phyloP scores from a whole-genome alignment of 148 eudicot species.

The Dianthus caryophyllus region DNA sequence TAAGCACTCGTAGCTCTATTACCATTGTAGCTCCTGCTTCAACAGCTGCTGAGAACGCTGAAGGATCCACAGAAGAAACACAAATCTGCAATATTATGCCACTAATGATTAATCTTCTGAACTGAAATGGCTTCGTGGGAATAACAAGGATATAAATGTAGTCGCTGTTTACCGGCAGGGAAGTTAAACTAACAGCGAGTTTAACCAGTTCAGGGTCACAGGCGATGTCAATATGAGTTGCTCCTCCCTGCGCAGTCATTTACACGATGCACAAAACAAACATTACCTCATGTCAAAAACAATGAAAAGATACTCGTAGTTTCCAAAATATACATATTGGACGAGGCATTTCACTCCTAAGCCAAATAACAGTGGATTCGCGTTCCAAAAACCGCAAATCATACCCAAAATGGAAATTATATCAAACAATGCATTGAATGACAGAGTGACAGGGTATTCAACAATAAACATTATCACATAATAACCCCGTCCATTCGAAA shows the following conservation, averaged over 20 bases:
- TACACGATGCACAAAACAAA: background rate
- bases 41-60: conserved; percentile 71
- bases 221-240: conserved; percentile 91
- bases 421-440: background rate
- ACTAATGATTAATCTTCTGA: background rate
- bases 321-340: no score
- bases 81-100: conserved; percentile 47
- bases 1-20: conserved; percentile 3
- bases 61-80: conserved; percentile 88
- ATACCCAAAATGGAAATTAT: no score
- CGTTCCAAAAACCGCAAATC: no score
- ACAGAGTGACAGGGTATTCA: no score
- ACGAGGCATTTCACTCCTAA: no score
- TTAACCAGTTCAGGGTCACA: conserved; percentile 85
- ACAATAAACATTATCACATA: no score
- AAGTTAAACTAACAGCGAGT: conserved; percentile 68
- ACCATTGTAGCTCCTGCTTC: conserved; percentile 96
- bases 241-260: conserved; percentile 66
- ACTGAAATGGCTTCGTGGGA: background rate
- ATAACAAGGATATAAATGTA: background rate
- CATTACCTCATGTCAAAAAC: no score
- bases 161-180: conserved; percentile 58
- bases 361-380: no score
- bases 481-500: no score
- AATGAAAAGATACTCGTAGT: no score